A percentile compares a stretch with the other conserved stretches of the same genome.
These are phyloP conservation scores for Parathielavia appendiculata DNA, from an alignment of 495 filamentous ascomycete species.

Conservation along the genomic window DNA sequence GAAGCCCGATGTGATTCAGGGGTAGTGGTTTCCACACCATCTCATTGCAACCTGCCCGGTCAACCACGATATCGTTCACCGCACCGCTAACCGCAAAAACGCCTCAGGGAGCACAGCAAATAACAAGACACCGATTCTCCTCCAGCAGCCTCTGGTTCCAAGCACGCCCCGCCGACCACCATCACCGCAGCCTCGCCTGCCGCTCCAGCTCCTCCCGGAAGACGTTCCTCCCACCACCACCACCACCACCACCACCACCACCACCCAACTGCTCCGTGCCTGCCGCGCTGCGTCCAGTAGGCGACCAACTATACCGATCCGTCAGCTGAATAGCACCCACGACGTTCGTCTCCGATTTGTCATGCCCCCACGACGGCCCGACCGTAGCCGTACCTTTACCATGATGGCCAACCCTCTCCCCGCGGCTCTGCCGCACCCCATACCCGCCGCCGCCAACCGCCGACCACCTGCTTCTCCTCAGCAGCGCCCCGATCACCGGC, in stretches of 20 bases:
- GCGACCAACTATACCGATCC: conserved; percentile 34
- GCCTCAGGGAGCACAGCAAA: neutral
- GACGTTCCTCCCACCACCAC: conserved; percentile 25
- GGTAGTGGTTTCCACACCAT: neutral
- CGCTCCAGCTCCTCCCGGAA: conserved; percentile 35
- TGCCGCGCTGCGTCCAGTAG: conserved; percentile 15
- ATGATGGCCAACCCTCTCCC: conserved; percentile 18
- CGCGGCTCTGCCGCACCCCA: conserved; percentile 25
- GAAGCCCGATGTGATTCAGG: neutral
- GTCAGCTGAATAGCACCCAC: conserved; percentile 32
- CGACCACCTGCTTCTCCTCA: neutral
- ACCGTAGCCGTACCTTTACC: neutral
- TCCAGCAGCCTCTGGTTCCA: neutral
- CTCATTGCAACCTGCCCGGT: no score
- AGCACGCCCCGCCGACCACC: no score
- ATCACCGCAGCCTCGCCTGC: conserved; percentile 25
- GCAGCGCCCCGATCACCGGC: conserved; percentile 18
- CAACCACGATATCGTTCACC: no score
- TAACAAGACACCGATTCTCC: neutral
- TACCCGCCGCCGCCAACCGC: conserved; percentile 21
- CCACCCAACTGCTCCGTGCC: no score
- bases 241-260: neutral
- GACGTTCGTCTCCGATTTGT: conserved; percentile 17
- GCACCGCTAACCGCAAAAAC: no score
- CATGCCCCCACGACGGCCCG: conserved; percentile 2